Base-by-base conservation (phyloP, 1,139 yeast species). In the Barnettozyma hawaiiensis region DNA sequence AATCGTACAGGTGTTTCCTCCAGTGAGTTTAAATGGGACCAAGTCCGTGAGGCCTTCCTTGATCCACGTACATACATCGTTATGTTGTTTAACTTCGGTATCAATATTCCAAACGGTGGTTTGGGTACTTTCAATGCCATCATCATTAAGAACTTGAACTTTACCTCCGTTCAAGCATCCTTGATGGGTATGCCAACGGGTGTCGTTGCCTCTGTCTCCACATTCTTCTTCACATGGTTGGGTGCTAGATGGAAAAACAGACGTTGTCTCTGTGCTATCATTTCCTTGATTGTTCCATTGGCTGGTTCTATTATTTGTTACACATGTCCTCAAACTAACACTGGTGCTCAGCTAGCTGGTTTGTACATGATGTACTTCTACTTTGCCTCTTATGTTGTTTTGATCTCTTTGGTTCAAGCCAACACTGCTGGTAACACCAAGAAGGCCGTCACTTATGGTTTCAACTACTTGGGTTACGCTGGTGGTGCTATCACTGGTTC, bases 361-460 rank as follows among this genome's bases (percentile, higher is more conserved):
- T 15, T 47, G 11, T 47, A 45, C 27, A 31, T 47, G 42, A 45
- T 45, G 50, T 47, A 47, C 34, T 45, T 45, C 36, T 51, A 57
- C 37, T 67, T 68, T 11, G 61, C 74, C 28, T 69, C 73, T 2
- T 69, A 70, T 42, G 70, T 76, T 32, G 75, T 76, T 49, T 52
- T 70, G 18, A 64, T 76, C 48, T 64, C 76, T 18, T 61, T 67
- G 42, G 64, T 78, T 35, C 65, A 78, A 18, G 71, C 78, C 4
- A 78, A 79, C 51, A 68, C 72, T 18, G 80, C 81, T 8, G 85
- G 85, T 15, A 76, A 76, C 46, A 77, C 85, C 29, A 79, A 78
- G 59, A 47, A 45, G 20, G 41, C 48, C 1, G 47, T 45, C 16
- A 43, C 47, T 4, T 45, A 77, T 73, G 57, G 62, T 65, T 41